These are phyloP conservation scores for Podaxis sp. DNA, from an alignment of 768 basidiomycete species.

Conservation along the genomic window DNA sequence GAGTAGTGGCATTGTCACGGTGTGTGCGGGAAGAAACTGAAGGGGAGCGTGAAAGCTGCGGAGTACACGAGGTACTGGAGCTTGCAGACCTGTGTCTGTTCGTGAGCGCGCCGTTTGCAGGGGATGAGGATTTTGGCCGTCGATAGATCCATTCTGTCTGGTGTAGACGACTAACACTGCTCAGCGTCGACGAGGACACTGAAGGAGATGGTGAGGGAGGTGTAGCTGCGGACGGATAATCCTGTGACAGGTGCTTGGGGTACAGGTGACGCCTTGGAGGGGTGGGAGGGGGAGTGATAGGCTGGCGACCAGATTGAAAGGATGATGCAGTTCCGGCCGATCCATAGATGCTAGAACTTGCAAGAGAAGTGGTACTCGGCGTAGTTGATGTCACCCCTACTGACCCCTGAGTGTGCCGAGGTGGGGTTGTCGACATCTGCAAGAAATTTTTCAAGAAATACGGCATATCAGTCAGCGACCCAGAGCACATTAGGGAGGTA, in stretches of 20 bases:
- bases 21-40: slow-evolving; percentile 8
- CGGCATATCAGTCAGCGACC: not conserved
- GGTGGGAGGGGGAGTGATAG: slow-evolving; percentile 12
- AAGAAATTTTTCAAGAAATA: not conserved
- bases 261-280: slow-evolving; percentile 6
- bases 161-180: slow-evolving; percentile 1
- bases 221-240: slow-evolving; percentile 16
- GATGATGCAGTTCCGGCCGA: not conserved
- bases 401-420: not conserved
- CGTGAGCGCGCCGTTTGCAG: not conserved
- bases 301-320: slow-evolving; percentile 7
- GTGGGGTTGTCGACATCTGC: slow-evolving; percentile 5
- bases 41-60: slow-evolving; percentile 13
- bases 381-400: slow-evolving; percentile 2
- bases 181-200: slow-evolving; percentile 16
- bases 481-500: not conserved
- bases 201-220: slow-evolving; percentile 24
- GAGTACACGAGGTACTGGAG: slow-evolving; percentile 11
- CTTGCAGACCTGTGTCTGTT: slow-evolving; percentile 8
- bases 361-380: slow-evolving; percentile 6
- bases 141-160: slow-evolving; percentile 14
- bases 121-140: slow-evolving; percentile 8
- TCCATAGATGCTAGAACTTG: not conserved
- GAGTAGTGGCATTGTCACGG: not conserved
- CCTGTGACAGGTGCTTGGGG: slow-evolving; percentile 2